A percentile compares a stretch with the other conserved stretches of the same genome.
These are phyloP conservation scores for Aspergillus haitiensis DNA, from an alignment of 495 filamentous ascomycete species.

Conservation along the genomic window DNA sequence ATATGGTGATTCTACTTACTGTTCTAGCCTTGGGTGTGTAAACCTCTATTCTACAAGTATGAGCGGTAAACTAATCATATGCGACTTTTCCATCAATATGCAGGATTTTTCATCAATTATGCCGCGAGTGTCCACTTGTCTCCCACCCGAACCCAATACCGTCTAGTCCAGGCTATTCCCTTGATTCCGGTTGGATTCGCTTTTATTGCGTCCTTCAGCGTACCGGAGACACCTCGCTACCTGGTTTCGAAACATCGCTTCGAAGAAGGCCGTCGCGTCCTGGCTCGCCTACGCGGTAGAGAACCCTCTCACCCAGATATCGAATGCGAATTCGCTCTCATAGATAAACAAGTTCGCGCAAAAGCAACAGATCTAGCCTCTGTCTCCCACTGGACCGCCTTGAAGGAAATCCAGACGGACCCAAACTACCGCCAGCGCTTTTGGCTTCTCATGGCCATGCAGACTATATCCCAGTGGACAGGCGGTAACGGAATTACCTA, in stretches of 20 bases:
- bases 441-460: constrained; percentile 48
- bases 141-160: constrained; percentile 42
- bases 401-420: constrained; percentile 44
- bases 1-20: constrained; percentile 49
- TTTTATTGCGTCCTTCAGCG: constrained; percentile 37
- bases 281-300: constrained; percentile 44
- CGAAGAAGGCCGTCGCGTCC: constrained; percentile 33
- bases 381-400: constrained; percentile 40
- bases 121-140: constrained; percentile 43
- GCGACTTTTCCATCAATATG: background rate
- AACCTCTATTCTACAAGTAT: background rate
- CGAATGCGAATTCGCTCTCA: constrained; percentile 38
- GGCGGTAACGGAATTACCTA: constrained; percentile 52
- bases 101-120: constrained; percentile 53
- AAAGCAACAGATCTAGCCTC: constrained; percentile 30
- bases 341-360: constrained; percentile 35
- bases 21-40: constrained; percentile 42
- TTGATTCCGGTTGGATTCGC: constrained; percentile 43
- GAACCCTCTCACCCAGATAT: constrained; percentile 32
- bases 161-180: constrained; percentile 46
- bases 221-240: constrained; percentile 47
- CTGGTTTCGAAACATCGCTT: constrained; percentile 40
- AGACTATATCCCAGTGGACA: constrained; percentile 49
- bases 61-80: background rate
- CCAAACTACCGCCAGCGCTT: constrained; percentile 49